phyloP scores from a whole-genome alignment of 192 early-diverging fungal species.

The Cetraspora pellucida region DNA sequence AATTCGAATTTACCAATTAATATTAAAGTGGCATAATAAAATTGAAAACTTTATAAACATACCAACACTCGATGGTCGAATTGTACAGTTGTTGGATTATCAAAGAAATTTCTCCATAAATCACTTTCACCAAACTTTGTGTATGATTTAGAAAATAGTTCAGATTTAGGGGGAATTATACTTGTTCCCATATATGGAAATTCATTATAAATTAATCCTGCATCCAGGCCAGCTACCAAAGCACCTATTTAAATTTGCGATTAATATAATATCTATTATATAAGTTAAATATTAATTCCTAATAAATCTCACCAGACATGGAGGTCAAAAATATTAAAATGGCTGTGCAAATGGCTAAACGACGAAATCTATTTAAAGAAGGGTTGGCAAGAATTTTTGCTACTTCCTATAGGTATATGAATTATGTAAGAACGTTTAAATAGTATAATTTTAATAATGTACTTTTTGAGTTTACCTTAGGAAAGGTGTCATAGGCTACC shows the following conservation, averaged over 20 bases:
- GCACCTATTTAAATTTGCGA: slow-evolving; percentile 44
- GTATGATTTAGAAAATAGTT: slow-evolving; percentile 59
- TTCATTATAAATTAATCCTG: slow-evolving; percentile 96
- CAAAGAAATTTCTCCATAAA: slow-evolving; percentile 87
- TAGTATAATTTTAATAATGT: no score
- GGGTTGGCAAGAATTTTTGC: slow-evolving; percentile 56
- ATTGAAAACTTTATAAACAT: slow-evolving; percentile 30
- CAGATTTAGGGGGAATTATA: slow-evolving; percentile 72
- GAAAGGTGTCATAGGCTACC: slow-evolving; percentile 53
- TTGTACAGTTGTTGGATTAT: slow-evolving; percentile 93
- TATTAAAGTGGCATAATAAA: neutral
- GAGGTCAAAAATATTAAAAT: slow-evolving; percentile 83
- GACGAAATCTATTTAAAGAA: slow-evolving; percentile 61
- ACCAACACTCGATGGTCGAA: slow-evolving; percentile 92
- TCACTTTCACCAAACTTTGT: slow-evolving; percentile 49
- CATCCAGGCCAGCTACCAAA: slow-evolving; percentile 95
- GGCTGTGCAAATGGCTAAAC: slow-evolving; percentile 62
- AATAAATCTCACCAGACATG: slow-evolving; percentile 63
- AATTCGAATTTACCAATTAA: neutral
- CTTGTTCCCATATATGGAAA: slow-evolving; percentile 92
- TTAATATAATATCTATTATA: neutral
- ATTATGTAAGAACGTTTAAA: neutral
- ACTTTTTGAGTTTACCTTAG: slow-evolving; percentile 26
- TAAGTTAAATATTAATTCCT: neutral
- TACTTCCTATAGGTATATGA: slow-evolving; percentile 31